Evolutionary conservation across 2,329 filamentous ascomycete species (phyloP).

Genomic region (Aspergillus fructus): DNA sequence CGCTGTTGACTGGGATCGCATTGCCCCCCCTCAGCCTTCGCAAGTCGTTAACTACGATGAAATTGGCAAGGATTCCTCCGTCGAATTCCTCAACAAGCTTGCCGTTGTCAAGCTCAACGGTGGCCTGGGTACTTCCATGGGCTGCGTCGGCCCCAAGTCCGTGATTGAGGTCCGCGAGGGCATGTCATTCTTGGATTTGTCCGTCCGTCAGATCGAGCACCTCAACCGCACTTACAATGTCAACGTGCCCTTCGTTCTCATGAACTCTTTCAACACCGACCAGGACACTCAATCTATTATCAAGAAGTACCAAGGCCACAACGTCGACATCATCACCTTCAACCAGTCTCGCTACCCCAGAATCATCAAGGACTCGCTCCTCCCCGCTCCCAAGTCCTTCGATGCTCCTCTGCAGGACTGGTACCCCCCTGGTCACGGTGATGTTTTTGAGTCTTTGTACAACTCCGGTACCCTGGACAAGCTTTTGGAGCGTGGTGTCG

Average conservation of each 20-base stretch:
- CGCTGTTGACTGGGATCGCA: constrained; percentile 92
- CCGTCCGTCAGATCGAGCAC: constrained; percentile 97
- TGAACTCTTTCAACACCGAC: constrained; percentile 99
- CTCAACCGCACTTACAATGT: constrained; percentile 97
- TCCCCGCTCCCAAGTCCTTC: constrained; percentile 87
- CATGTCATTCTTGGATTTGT: constrained; percentile 99
- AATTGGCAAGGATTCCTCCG: constrained; percentile 83
- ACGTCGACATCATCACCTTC: constrained; percentile 99
- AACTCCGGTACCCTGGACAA: constrained; percentile 98
- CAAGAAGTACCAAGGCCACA: constrained; percentile 99
- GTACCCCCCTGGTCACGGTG: constrained; percentile 98
- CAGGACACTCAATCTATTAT: constrained; percentile 98
- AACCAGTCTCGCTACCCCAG: constrained; percentile 99
- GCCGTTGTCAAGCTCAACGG: constrained; percentile 99
- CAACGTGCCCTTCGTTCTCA: constrained; percentile 96
- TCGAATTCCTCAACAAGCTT: constrained; percentile 94
- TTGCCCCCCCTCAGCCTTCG: constrained; percentile 84
- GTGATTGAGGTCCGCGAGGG: constrained; percentile 99
- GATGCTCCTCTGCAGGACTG: constrained; percentile 90
- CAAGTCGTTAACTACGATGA: constrained; percentile 96
- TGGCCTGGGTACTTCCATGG: constrained; percentile 99
- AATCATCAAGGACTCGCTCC: constrained; percentile 96
- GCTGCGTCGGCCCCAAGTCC: constrained; percentile 97
- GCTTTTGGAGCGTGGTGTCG: constrained; percentile 90
- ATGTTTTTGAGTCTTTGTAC: constrained; percentile 99